A percentile compares a stretch with the other conserved stretches of the same genome.
Evolutionary conservation across 2,329 filamentous ascomycete species (phyloP).

Genomic region (Aspergillus viridinutans): DNA sequence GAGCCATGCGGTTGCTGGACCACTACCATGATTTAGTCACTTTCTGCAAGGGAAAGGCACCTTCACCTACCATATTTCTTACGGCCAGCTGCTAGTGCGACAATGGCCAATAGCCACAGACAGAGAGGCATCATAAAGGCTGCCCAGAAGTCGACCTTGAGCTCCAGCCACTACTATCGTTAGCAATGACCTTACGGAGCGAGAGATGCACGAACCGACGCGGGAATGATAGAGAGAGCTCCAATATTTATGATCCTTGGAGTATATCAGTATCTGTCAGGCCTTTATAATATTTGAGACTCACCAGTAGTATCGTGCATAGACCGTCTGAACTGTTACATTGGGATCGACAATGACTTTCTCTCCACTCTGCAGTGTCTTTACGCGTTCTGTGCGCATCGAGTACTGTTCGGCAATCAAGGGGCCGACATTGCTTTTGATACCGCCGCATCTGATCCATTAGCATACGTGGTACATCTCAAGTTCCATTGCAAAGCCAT

Average conservation of each 20-base stretch:
- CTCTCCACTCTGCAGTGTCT: neutral
- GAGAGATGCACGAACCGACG: neutral
- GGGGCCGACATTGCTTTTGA: neutral
- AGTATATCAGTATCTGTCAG: neutral
- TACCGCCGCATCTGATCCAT: neutral
- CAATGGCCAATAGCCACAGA: constrained; percentile 1
- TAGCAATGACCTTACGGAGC: neutral
- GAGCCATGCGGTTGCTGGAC: neutral
- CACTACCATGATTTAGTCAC: neutral
- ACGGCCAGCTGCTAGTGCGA: neutral
- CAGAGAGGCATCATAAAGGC: constrained; percentile 1
- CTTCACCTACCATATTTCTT: neutral
- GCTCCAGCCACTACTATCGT: neutral
- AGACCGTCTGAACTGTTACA: neutral
- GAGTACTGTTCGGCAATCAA: neutral
- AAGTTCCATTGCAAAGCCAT: neutral
- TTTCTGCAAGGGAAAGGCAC: neutral
- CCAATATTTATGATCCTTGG: neutral
- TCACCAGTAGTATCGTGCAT: neutral
- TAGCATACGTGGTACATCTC: neutral
- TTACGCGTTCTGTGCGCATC: neutral
- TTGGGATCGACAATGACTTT: neutral
- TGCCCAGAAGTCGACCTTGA: constrained; percentile 4
- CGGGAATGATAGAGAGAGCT: neutral
- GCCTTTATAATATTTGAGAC: neutral